Evolutionary conservation across 108 stramenopile genomes (phyloP), one percentile per base, ranked within the genome.

Genomic region (Cylindrotheca closterium): DNA sequence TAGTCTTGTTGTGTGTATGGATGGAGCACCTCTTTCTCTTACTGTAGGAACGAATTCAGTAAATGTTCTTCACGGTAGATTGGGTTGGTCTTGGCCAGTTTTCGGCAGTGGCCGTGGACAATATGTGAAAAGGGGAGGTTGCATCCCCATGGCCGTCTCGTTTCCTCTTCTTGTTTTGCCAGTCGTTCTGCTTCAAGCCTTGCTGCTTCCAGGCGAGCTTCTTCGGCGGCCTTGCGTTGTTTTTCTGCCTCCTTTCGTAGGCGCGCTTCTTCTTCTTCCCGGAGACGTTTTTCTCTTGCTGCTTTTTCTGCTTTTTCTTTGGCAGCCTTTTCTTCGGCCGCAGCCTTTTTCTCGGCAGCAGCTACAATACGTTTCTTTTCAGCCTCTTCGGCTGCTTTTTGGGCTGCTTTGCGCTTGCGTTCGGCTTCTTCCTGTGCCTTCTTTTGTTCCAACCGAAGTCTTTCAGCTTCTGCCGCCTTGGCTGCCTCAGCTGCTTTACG

Each of bases 81-180:
- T 5, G 59, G 68, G 25, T 60, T 61, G 1, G 37, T 18, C 23
- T 70, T 61, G 21, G 68, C 58, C 59, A 70, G 51, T n/a, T 32
- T 46, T 24, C 33, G 45, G 52, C 68, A 70, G n/a, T 50, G 24
- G 5, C 57, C 51, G 34, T 58, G 58, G 3, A 53, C 51, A 29
- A 70, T 21, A 32, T 70, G 58, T 28, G 68, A 49, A 18, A 70
- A 70, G 21, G 68, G 68, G 28, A 70, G 58, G 50, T 60, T 60
- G 42, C 68, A 70, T 5, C 37, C 68, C 51, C 58, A 54, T 26
- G 47, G 50, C 2, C 68, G 68, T n/a, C 34, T 31, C 8, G 48
- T 23, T 22, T 22, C 8, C 23, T 52, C 58, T 23, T 56, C 28
- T 19, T 15, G 30, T 57, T 62, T 59, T 27, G 26, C 61, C 25